Evolutionary conservation across 2,329 filamentous ascomycete genomes (phyloP).

Genomic region (Paracorniculantispora psalliotae): DNA sequence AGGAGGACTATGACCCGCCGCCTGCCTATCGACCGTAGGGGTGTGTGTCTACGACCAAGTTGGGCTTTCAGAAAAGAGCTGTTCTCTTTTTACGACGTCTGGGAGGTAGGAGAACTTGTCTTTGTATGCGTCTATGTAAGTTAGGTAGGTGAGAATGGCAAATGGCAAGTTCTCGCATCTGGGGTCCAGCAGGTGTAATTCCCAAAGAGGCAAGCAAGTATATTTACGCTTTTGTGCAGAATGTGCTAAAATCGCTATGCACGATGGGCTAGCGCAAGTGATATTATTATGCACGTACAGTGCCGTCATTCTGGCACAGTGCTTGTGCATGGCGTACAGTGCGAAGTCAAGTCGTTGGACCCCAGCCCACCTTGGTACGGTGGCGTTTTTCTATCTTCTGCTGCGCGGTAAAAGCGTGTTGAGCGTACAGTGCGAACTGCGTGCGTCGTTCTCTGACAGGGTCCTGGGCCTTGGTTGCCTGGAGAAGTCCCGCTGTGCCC

Average conservation of each 20-base stretch:
- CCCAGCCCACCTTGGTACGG: neutral
- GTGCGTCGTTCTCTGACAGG: neutral
- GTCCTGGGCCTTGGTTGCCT: slow-evolving; percentile 1
- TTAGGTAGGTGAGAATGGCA: no score
- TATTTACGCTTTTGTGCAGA: no score
- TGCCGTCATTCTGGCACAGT: neutral
- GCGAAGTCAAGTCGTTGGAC: neutral
- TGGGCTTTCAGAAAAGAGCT: no score
- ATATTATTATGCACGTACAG: neutral
- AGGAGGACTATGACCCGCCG: neutral
- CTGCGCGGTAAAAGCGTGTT: neutral
- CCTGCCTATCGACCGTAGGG: neutral
- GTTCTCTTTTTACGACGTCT: no score
- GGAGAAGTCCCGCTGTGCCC: slow-evolving; percentile 9
- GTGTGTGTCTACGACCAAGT: neutral
- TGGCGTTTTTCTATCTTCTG: neutral
- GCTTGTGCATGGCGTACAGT: neutral
- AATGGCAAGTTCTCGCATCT: no score
- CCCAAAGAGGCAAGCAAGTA: no score
- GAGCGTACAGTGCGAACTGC: neutral
- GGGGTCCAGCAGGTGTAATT: no score
- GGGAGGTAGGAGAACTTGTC: no score
- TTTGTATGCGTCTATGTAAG: no score
- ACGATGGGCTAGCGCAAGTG: neutral
- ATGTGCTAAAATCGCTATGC: neutral